phyloP scores from a whole-genome alignment of 2,329 filamentous ascomycete species.

The Neopestalotiopsis clavispora region DNA sequence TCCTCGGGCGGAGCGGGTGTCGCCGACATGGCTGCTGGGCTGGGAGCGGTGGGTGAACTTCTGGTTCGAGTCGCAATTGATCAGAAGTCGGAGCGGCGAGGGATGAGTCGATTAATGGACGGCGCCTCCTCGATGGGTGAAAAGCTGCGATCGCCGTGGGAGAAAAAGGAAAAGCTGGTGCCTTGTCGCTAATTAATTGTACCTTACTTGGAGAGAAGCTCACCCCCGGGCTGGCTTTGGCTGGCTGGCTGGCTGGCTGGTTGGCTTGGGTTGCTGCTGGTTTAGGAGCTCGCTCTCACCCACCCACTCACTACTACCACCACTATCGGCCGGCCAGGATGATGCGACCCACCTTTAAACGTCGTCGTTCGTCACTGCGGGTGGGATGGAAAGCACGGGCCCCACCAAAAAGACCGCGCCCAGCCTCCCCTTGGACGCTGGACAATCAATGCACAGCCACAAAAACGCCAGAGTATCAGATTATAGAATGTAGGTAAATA shows the following conservation, averaged over 20 bases:
- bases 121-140: neutral
- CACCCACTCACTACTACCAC: too few relatives aligned
- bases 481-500: too few relatives aligned
- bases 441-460: too few relatives aligned
- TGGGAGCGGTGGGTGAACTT: neutral
- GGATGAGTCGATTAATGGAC: neutral
- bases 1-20: slow-evolving; percentile 73
- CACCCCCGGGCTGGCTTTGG: neutral
- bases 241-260: too few relatives aligned
- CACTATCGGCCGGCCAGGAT: neutral
- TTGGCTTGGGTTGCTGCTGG: neutral
- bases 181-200: neutral
- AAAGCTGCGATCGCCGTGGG: neutral
- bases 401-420: neutral
- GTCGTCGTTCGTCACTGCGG: neutral
- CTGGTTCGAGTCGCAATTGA: neutral
- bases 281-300: neutral
- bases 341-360: neutral
- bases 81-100: neutral
- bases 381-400: neutral
- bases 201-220: neutral
- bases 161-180: neutral
- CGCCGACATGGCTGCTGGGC: slow-evolving; percentile 41
- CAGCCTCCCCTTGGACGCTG: too few relatives aligned
- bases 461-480: too few relatives aligned